Base-by-base conservation (phyloP, 306 rosid species). In the Acacia acuminata region DNA sequence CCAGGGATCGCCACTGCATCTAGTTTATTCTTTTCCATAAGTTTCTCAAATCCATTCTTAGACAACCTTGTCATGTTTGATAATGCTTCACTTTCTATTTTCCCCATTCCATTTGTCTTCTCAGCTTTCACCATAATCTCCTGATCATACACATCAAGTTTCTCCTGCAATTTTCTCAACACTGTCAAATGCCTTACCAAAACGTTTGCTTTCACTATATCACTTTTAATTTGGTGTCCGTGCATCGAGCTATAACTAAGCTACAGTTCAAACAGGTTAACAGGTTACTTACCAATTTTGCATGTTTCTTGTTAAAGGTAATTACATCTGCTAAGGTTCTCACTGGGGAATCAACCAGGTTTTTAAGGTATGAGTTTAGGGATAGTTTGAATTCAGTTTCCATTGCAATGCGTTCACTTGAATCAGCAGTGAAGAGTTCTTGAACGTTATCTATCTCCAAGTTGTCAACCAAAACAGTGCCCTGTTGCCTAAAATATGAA, bases 1-100 rank as follows among this genome's bases (percentile, higher is more conserved):
- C 77, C 77, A 20, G 93, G 89, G 38, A 53, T 79, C 63, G 82
- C 93, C 86, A 91, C 80, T 0, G 91, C 91, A 77, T 91, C 87
- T 71, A 88, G 87, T 50, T 86, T 66, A 20, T 81, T 75, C 53
- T 3, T 25, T 65, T 3, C 75, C 86, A 85, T 81, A 24, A 81
- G 63, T 77, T 88, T 86, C 86, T 66, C 85, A 71, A 84, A 86
- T 2, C 91, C 88, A 30, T 66, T 74, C n/a, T 69, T n/a, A n/a
- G 84, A 75, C 47, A 60, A 77, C 77, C 75, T 81, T 67, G 72
- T 20, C 82, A 86, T 8, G 27, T 85, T 84, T 51, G 17, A 50
- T 63, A 88, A 8, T 36, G 86, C 86, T 24, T 66, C 36, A 20
- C 72, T 82, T 24, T 65, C 51, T 75, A 0, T 20, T 48, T 77